phyloP scores from a whole-genome alignment of 192 early-diverging fungal genomes.

The Backusella tarrabulga region DNA sequence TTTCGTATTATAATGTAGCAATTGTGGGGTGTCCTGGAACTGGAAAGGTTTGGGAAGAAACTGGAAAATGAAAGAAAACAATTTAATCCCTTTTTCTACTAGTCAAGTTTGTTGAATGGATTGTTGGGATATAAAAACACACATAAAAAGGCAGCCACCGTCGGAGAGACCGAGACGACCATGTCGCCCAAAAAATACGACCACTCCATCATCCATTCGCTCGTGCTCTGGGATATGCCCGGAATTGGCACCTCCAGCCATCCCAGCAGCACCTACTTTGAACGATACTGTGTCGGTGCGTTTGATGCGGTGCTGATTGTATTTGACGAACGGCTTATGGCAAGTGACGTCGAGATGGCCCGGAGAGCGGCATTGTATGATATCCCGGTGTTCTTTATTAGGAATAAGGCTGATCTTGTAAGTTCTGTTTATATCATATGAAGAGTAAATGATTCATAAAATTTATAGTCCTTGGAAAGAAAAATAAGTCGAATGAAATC shows the following conservation, averaged over 20 bases:
- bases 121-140: conserved; percentile 21
- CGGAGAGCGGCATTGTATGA: conserved; percentile 7
- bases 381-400: conserved; percentile 13
- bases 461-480: not conserved
- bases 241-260: conserved; percentile 21
- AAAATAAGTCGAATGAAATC: conserved; percentile 3
- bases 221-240: conserved; percentile 31
- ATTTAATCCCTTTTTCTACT: not conserved
- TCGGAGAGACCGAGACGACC: conserved; percentile 24
- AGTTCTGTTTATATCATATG: not conserved
- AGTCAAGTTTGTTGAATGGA: conserved; percentile 32
- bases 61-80: not conserved
- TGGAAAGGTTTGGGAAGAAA: conserved; percentile 18
- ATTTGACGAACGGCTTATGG: conserved; percentile 20
- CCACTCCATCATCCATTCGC: conserved; percentile 14
- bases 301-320: conserved; percentile 31
- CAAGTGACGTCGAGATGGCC: conserved; percentile 19
- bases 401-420: conserved; percentile 23
- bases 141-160: conserved; percentile 8
- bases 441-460: not conserved
- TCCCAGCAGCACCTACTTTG: conserved; percentile 18
- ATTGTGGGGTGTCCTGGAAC: conserved; percentile 21
- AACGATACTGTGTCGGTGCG: conserved; percentile 14
- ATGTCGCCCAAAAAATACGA: not conserved
- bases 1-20: conserved; percentile 22